Conservation (phyloP, 768 basidiomycete species). For the Boletus subcaerulescens region DNA sequence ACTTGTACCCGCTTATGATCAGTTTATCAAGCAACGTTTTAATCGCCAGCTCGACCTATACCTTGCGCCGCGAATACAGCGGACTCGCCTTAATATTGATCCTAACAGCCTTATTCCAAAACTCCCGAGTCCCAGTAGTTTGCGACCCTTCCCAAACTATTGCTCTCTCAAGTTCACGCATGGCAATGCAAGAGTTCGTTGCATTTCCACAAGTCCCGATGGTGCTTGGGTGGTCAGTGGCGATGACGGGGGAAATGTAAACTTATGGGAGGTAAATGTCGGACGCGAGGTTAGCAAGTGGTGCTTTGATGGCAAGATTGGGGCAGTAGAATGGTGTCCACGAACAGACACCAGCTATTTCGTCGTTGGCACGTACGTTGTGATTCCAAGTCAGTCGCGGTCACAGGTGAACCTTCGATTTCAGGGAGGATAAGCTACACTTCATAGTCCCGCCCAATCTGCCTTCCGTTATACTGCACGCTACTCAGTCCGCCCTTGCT, state of each 20-base stretch:
- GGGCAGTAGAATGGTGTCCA: constrained; percentile 92
- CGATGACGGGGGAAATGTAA: constrained; percentile 82
- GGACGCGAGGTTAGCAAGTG: constrained; percentile 87
- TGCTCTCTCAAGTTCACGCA: constrained; percentile 71
- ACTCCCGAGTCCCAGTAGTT: constrained; percentile 85
- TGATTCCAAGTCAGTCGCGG: constrained; percentile 3
- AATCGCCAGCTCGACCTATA: constrained; percentile 93
- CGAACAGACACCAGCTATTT: constrained; percentile 78
- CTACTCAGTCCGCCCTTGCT: constrained; percentile 60
- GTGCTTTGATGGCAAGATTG: constrained; percentile 77
- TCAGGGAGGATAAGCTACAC: constrained; percentile 78
- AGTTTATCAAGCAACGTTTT: constrained; percentile 92
- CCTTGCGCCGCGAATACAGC: constrained; percentile 88
- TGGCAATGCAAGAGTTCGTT: constrained; percentile 62
- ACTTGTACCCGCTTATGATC: constrained; percentile 86
- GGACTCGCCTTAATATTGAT: constrained; percentile 87
- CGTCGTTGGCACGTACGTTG: constrained; percentile 72
- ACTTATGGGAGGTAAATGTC: constrained; percentile 89
- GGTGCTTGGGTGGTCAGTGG: constrained; percentile 92
- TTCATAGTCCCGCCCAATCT: constrained; percentile 82
- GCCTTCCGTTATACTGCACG: constrained; percentile 50
- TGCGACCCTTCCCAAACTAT: constrained; percentile 93
- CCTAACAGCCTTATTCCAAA: constrained; percentile 91
- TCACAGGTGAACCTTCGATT: constrained; percentile 9
- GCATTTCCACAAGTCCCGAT: constrained; percentile 78